Evolutionary conservation across 2,329 filamentous ascomycete species (phyloP), one percentile per base, ranked within the genome.

Genomic region (Colletotrichum viniferum): DNA sequence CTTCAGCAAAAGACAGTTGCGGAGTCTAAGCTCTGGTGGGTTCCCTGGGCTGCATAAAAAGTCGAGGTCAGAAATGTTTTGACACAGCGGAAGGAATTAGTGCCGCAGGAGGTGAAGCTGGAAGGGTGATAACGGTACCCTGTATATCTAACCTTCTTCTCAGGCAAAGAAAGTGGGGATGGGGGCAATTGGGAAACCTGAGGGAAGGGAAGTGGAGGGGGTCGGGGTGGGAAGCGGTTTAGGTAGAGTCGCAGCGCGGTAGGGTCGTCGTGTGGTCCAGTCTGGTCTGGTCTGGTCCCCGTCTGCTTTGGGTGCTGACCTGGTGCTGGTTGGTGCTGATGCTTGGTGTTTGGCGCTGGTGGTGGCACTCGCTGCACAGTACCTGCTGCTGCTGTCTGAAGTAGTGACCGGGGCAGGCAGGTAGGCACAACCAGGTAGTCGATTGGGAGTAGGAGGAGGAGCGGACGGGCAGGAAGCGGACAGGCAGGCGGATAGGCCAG

Each of bases 1-100:
- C 55, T 43, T 43, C 36, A 43, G 36, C 36, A 67, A 64, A 61
- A 36, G 69, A 60, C 68, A 63, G 73, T 58, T 75, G 73, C 24
- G 73, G 56, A 69, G 52, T 78, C 76, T 73, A 74, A 76, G 73
- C 70, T 76, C 78, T 79, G 78, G 78, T 78, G 80, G 79, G 74
- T 78, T 76, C 74, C 48, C 77, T 76, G 77, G 80, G 80, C 81
- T 82, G 82, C 81, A 82, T 83, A 79, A 83, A 82, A 61, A 72
- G 62, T 75, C 73, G 63, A 75, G 81, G 81, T 84, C 80, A 85
- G 82, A 83, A 84, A 83, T 81, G 81, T 82, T 82, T 84, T 82
- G 81, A 81, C 81, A 83, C 83, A 81, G 78, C 80, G 80, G 81
- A 81, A 82, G 78, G 78, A 81, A 82, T 81, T 82, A 80, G 81